These are phyloP conservation scores for Neofusicoccum umdonicola DNA, from an alignment of 2,329 filamentous ascomycete species.

Conservation along the genomic window DNA sequence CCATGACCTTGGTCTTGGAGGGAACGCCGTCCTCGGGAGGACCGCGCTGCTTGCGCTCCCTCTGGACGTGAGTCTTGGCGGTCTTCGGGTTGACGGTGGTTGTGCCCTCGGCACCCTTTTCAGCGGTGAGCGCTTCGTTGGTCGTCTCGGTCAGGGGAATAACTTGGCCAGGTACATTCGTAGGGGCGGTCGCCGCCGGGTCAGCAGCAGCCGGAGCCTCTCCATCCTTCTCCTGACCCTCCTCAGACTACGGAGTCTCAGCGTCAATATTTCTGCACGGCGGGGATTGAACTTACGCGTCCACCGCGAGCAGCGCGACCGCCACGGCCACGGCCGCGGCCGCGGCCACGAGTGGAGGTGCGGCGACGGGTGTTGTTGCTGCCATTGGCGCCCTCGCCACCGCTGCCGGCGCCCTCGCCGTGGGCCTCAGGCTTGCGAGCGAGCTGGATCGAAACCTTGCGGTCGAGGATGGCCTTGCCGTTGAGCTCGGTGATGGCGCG, in stretches of 20 bases:
- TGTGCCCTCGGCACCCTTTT: constrained; percentile 48
- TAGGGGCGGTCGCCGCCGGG: constrained; percentile 40
- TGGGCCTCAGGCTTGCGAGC: constrained; percentile 93
- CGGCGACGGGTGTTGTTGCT: constrained; percentile 53
- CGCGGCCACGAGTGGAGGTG: constrained; percentile 54
- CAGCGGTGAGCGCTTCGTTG: constrained; percentile 56
- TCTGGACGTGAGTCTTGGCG: constrained; percentile 49
- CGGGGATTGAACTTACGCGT: constrained; percentile 60
- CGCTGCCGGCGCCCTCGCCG: constrained; percentile 70
- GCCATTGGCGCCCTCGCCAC: constrained; percentile 68
- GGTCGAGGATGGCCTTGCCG: constrained; percentile 95
- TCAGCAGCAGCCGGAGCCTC: constrained; percentile 49
- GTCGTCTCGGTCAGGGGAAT: constrained; percentile 51
- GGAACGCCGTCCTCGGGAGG: constrained; percentile 95
- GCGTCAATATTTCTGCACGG: not conserved
- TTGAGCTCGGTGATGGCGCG: constrained; percentile 94
- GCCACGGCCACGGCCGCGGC: constrained; percentile 61
- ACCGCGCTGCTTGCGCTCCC: constrained; percentile 76
- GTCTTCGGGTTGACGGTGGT: constrained; percentile 39
- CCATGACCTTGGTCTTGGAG: constrained; percentile 99
- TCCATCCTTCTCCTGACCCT: constrained; percentile 42
- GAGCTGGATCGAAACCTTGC: constrained; percentile 98
- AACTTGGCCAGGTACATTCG: constrained; percentile 53
- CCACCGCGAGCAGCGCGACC: constrained; percentile 62
- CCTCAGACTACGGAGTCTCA: not conserved